phyloP scores from a whole-genome alignment of 2,329 filamentous ascomycete genomes.

The Colletotrichum acutatum region DNA sequence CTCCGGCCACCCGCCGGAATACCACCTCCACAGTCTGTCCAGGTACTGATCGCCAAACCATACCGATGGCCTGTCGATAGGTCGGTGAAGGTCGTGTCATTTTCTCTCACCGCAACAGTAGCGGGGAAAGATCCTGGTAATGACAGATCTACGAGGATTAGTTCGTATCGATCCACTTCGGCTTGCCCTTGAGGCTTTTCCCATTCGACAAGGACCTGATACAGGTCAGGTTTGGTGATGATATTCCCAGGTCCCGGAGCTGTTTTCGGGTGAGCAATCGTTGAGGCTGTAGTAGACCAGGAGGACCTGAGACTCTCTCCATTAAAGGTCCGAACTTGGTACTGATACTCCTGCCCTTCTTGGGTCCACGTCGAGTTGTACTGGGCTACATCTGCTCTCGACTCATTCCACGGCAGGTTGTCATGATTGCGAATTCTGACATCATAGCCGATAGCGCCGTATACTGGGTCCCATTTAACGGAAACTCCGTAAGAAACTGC shows the following conservation, averaged over 20 bases:
- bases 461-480: conserved; percentile 39
- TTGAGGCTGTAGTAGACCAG: conserved; percentile 15
- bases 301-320: conserved; percentile 22
- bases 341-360: conserved; percentile 24
- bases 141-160: background rate
- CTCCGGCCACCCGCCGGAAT: background rate
- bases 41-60: conserved; percentile 2
- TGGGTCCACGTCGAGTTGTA: conserved; percentile 15
- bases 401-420: background rate
- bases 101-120: background rate
- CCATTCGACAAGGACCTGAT: background rate
- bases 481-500: conserved; percentile 32
- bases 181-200: background rate
- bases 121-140: background rate
- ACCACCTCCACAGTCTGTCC: conserved; percentile 11
- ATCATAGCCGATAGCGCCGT: conserved; percentile 39
- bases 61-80: background rate
- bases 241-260: background rate
- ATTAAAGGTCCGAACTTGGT: conserved; percentile 27
- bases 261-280: background rate
- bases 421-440: conserved; percentile 11
- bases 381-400: background rate
- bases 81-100: background rate
- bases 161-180: background rate
- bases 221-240: conserved; percentile 15